Base-by-base conservation (phyloP, 176 grass and related monocot species). In the Avena atlantica region DNA sequence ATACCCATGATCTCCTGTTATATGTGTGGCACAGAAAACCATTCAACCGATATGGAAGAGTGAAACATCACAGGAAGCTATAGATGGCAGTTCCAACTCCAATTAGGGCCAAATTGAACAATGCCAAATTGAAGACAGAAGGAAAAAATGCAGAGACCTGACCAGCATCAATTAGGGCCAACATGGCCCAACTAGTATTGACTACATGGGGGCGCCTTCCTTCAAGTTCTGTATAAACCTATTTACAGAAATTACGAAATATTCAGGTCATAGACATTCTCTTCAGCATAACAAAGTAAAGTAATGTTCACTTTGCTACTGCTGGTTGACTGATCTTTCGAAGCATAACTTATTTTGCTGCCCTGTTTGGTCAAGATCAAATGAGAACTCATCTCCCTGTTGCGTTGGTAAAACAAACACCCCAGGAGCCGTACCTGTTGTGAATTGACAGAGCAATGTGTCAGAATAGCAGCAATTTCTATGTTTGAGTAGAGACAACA, bases 151-250 rank as follows among this genome's bases (percentile, higher is more conserved):
- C 9, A 92, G 9, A 59, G 15, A 94, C 96, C 96, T 94, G 96
- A 12, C 93, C 91, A 57, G 93, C 93, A 70, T 82, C 91, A 81
- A 98, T 98, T 83, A 98, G 84, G 20, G 93, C 48, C 44, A 98
- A 50, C 91, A 95, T 91, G 24, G 90, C 96, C 93, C 96, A 98
- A 52, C 88, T 79, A 65, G 96, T 98, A 48, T 92, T 95, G 70
- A 95, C 93, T 45, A 92, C 96, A 88, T 98, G 96, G 82, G 84
- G 36, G 52, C 56, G 79, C 47, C 84, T 86, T 2, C 93, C 96
- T 89, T 95, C 76, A 21, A 98, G 90, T 86, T 98, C 89, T 31
- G 93, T 93, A 81, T 92, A 98, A 79, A 98, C 96, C 96, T 98
- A 81, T 76, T 88, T 75, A 83, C 45, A 74, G 16, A 84, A 70